phyloP scores from a whole-genome alignment of 345 rosid species.

The Populus nigra region DNA sequence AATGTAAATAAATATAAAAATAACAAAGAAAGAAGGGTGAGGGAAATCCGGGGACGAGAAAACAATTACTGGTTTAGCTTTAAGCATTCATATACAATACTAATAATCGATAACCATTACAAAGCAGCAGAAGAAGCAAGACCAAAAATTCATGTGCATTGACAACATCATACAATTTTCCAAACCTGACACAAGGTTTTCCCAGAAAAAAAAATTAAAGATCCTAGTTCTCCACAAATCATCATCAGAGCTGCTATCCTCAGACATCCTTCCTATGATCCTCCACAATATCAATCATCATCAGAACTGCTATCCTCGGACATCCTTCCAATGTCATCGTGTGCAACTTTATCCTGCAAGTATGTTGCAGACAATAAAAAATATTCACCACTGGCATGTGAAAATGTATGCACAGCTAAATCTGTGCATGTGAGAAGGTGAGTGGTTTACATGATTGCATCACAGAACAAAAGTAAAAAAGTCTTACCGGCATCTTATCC shows the following conservation, averaged over 20 bases:
- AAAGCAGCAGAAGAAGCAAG: background rate
- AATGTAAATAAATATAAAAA: too few relatives aligned
- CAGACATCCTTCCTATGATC: slow-evolving; percentile 50
- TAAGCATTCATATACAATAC: background rate
- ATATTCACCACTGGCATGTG: too few relatives aligned
- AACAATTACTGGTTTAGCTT: background rate
- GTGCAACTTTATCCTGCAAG: slow-evolving; percentile 45
- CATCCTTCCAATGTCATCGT: slow-evolving; percentile 47
- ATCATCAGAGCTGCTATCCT: slow-evolving; percentile 56
- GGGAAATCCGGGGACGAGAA: background rate
- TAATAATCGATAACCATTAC: too few relatives aligned
- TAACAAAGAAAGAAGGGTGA: too few relatives aligned
- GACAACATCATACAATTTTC: background rate
- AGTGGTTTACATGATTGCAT: background rate
- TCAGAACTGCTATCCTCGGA: slow-evolving; percentile 62
- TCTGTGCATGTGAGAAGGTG: background rate
- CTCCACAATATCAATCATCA: slow-evolving; percentile 34
- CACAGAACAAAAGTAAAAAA: background rate
- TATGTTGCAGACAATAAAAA: background rate
- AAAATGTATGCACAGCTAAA: too few relatives aligned
- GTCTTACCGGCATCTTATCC: slow-evolving; percentile 80
- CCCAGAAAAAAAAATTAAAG: background rate
- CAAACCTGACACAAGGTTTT: background rate
- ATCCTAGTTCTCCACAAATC: slow-evolving; percentile 11
- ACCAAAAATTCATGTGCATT: background rate